These are phyloP conservation scores for Exophiala aquamarina DNA, from an alignment of 2,329 filamentous ascomycete species.

Conservation along the genomic window DNA sequence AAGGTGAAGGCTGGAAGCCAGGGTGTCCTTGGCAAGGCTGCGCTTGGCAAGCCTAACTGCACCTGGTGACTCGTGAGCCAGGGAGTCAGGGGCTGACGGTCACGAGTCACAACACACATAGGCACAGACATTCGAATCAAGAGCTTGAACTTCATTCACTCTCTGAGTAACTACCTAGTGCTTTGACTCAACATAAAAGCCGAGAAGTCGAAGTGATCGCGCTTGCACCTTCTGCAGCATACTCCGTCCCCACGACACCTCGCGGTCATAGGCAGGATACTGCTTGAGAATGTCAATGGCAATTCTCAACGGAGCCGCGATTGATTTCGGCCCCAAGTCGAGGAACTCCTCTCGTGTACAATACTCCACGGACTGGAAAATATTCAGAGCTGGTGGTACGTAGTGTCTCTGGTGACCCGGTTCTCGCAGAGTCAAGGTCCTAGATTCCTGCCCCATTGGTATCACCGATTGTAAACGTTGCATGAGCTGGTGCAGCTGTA, in stretches of 20 bases:
- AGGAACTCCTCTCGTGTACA: slow-evolving; percentile 29
- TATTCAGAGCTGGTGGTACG: slow-evolving; percentile 30
- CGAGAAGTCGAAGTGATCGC: slow-evolving; percentile 15
- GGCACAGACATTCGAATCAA: too few relatives aligned
- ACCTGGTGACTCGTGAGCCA: too few relatives aligned
- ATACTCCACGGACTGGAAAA: slow-evolving; percentile 39
- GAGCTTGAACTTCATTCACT: too few relatives aligned
- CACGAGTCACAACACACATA: too few relatives aligned
- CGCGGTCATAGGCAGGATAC: slow-evolving; percentile 7
- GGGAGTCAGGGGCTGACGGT: too few relatives aligned
- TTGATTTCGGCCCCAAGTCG: slow-evolving; percentile 16
- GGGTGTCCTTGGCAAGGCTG: slow-evolving; percentile 18
- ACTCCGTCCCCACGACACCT: slow-evolving; percentile 16
- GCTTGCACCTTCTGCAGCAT: slow-evolving; percentile 12
- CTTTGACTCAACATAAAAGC: neutral
- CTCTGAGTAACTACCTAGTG: too few relatives aligned
- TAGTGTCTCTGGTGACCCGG: slow-evolving; percentile 31
- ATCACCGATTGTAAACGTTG: slow-evolving; percentile 13
- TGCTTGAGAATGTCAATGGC: slow-evolving; percentile 25
- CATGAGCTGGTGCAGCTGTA: slow-evolving; percentile 33
- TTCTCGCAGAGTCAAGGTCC: slow-evolving; percentile 25
- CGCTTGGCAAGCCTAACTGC: slow-evolving; percentile 8
- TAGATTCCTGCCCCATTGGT: neutral
- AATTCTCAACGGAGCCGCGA: slow-evolving; percentile 30
- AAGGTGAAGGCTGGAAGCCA: slow-evolving; percentile 9